Evolutionary conservation across 2,329 filamentous ascomycete species (phyloP).

Genomic region (Alternaria gansuensis): DNA sequence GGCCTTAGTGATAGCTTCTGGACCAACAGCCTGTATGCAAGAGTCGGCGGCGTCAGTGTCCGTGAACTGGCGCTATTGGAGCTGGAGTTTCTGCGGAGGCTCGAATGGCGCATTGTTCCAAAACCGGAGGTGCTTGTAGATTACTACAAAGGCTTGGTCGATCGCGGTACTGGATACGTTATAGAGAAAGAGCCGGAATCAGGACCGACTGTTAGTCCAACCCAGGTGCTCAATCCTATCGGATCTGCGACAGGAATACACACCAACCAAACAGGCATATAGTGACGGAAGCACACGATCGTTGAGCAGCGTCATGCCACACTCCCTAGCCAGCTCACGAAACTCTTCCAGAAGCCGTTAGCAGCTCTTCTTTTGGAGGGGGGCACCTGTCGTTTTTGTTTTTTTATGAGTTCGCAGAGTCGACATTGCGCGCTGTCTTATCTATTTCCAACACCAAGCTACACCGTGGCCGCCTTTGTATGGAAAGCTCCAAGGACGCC

Average conservation of each 20-base stretch:
- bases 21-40: conserved; percentile 96
- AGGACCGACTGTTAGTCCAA: conserved; percentile 21
- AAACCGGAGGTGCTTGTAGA: conserved; percentile 92
- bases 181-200: conserved; percentile 53
- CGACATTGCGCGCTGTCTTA: conserved; percentile 6
- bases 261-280: conserved; percentile 32
- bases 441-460: conserved; percentile 15
- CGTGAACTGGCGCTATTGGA: conserved; percentile 90
- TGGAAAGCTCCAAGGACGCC: conserved; percentile 20
- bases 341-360: neutral
- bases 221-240: conserved; percentile 24
- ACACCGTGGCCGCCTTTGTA: conserved; percentile 27
- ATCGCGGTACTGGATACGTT: conserved; percentile 67
- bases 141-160: conserved; percentile 89
- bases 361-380: neutral
- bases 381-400: conserved; percentile 2
- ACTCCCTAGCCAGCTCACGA: conserved; percentile 1
- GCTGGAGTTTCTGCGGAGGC: conserved; percentile 88
- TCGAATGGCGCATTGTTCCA: conserved; percentile 97
- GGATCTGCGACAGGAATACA: conserved; percentile 36
- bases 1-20: conserved; percentile 96
- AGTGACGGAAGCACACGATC: conserved; percentile 16
- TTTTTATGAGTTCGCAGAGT: conserved; percentile 5
- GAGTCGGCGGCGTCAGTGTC: conserved; percentile 90
- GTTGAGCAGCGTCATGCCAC: conserved; percentile 13